Base-by-base conservation (phyloP, 495 filamentous ascomycete genomes). In the Halenospora varia region DNA sequence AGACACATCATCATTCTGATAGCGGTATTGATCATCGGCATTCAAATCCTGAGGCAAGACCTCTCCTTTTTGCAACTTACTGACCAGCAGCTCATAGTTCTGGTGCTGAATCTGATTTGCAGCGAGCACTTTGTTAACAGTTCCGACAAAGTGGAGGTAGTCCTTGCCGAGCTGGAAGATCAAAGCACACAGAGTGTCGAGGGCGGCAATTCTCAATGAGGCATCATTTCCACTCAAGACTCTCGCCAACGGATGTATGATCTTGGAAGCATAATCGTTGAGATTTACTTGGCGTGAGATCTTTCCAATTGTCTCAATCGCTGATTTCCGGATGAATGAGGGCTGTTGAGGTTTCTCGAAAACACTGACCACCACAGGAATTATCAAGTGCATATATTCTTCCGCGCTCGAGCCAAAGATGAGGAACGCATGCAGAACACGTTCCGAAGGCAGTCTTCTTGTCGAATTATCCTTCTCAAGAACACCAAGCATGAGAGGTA, bases 321-420 rank as follows among this genome's bases (percentile, higher is more conserved):
- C 92, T 25, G 82, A 83, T 68, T 92, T 93, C 25, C 92, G 87
- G 41, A 95, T 80, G 57, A 84, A 83, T 10, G 80, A 73, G 4
- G 90, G 90, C 59, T 94, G 87, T 39, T 86, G 83, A 18, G 84
- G 80, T 57, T 88, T 92, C 64, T 97, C 90, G 65, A 97, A 96
- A 53, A 96, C 83, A 15, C 86, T 82, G 17, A 99, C 90, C 57
- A 99, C 88, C n/a, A 92, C 87, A 8, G 94, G 94, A 35, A 99
- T 92, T 62, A 99, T 97, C 25, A 99, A 79, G 70, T 97, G 94
- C 94, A 99, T 97, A 71, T 97, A 97, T 68, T 97, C 93, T 68
- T 97, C 94, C 15, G 86, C 88, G 65, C 91, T 96, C 13, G 91
- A 85, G n/a, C 95, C 94, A 69, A 99, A 97, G 0, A 99, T 87